Percentiles rank a stretch among this genome's conserved stretches.
Evolutionary conservation across 805 yeast species (phyloP).

Genomic region (Wickerhamomyces alni): DNA sequence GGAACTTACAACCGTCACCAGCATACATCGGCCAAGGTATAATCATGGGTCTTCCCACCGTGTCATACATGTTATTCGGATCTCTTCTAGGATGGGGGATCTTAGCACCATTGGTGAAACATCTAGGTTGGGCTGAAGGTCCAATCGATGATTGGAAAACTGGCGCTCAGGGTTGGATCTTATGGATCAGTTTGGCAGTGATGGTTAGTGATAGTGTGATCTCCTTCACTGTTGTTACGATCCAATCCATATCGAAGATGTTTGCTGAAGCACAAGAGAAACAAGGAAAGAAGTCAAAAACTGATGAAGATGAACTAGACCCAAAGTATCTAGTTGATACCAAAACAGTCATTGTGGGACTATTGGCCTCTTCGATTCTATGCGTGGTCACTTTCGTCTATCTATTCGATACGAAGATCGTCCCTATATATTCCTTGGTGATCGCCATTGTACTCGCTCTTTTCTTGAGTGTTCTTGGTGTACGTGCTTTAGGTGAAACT

Average conservation of each 20-base stretch:
- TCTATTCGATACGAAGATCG: slow-evolving; percentile 58
- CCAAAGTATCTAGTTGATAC: slow-evolving; percentile 44
- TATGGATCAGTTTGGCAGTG: slow-evolving; percentile 88
- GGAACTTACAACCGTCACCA: slow-evolving; percentile 95
- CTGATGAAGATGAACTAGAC: slow-evolving; percentile 22
- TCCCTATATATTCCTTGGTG: slow-evolving; percentile 66
- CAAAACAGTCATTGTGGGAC: slow-evolving; percentile 49
- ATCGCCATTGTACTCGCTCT: slow-evolving; percentile 72
- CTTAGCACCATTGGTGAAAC: slow-evolving; percentile 73
- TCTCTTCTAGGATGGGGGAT: slow-evolving; percentile 89
- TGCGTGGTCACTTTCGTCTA: slow-evolving; percentile 60
- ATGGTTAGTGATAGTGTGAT: slow-evolving; percentile 92
- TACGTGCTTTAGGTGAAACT: slow-evolving; percentile 93
- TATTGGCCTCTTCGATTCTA: slow-evolving; percentile 55
- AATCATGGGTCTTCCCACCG: slow-evolving; percentile 93
- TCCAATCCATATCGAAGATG: slow-evolving; percentile 32
- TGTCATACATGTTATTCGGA: slow-evolving; percentile 86
- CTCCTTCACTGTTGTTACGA: slow-evolving; percentile 60
- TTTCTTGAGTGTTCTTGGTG: slow-evolving; percentile 77
- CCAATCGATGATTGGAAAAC: slow-evolving; percentile 86
- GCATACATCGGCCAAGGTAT: slow-evolving; percentile 98
- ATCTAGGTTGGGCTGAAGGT: slow-evolving; percentile 82
- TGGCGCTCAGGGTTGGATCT: slow-evolving; percentile 96
- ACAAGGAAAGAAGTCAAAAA: background rate
- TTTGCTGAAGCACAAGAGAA: slow-evolving; percentile 1